Evolutionary conservation across 2,329 filamentous ascomycete species (phyloP).

Genomic region (Neophaeococcomyces aloes): DNA sequence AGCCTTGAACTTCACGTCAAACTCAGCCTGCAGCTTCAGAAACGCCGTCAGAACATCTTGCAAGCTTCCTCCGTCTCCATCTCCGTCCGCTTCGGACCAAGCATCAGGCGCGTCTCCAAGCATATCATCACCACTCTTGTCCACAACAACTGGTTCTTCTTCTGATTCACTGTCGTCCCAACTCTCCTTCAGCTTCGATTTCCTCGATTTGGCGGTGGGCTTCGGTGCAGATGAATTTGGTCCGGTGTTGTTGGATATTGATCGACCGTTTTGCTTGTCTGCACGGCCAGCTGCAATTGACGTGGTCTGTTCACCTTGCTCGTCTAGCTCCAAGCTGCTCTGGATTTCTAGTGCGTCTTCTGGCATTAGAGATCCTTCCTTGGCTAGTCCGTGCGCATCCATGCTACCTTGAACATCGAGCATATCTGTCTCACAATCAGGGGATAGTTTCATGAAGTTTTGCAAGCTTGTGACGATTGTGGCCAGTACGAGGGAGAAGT

Average conservation of each 20-base stretch:
- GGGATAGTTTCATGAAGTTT: conserved; percentile 25
- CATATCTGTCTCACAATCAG: conserved; percentile 17
- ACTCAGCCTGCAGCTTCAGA: conserved; percentile 6
- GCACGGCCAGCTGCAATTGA: background rate
- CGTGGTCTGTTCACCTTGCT: background rate
- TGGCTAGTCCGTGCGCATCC: conserved; percentile 21
- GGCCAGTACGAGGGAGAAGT: conserved; percentile 45
- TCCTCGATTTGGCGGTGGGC: background rate
- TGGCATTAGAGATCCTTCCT: conserved; percentile 1
- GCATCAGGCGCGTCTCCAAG: background rate
- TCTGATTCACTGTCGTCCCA: conserved; percentile 10
- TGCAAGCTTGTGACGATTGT: conserved; percentile 28
- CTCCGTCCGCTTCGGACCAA: background rate
- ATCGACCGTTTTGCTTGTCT: too few relatives aligned
- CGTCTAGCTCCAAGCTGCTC: too few relatives aligned
- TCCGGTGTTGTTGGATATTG: too few relatives aligned
- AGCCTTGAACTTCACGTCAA: conserved; percentile 7
- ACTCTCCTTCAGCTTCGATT: conserved; percentile 7
- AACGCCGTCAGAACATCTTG: conserved; percentile 3
- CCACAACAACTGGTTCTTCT: background rate
- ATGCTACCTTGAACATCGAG: conserved; percentile 24
- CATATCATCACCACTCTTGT: background rate
- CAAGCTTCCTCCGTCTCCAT: conserved; percentile 2
- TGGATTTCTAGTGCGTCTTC: background rate
- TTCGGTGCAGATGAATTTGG: conserved; percentile 6